Base-by-base conservation (phyloP, 257 asterid species). In the Nyctanthes arbortristis region DNA sequence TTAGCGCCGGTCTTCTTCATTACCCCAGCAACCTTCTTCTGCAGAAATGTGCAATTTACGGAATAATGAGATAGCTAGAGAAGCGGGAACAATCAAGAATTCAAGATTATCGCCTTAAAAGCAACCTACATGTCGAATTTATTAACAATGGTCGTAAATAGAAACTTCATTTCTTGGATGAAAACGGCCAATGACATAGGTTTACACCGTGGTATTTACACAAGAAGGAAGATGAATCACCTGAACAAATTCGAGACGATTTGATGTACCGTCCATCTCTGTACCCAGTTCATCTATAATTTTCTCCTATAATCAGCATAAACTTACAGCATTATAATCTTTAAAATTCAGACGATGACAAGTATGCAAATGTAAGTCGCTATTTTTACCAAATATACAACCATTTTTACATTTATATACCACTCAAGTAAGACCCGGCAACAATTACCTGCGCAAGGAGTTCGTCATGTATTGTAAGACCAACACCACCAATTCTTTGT, bases 161-260 rank as follows among this genome's bases (percentile, higher is more conserved):
- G 10, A 60, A n/a, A n/a, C n/a, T n/a, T n/a, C n/a, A n/a, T n/a
- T n/a, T n/a, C n/a, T n/a, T n/a, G n/a, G n/a, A n/a, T n/a, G n/a
- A n/a, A n/a, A n/a, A n/a, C n/a, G n/a, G n/a, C n/a, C n/a, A n/a
- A n/a, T n/a, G n/a, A n/a, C n/a, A n/a, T n/a, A n/a, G n/a, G n/a
- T n/a, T n/a, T n/a, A n/a, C n/a, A n/a, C n/a, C 37, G 14, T 8
- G 52, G 61, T 65, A 47, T 27, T 69, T 49, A 14, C 5, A 11
- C n/a, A n/a, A n/a, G 63, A 59, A 45, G 5, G 7, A 31, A 49
- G 31, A 16, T 29, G 12, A 39, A 28, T 74, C 61, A 91, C 99
- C 99, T 94, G 97, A 80, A 94, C 97, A 75, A 94, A 94, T 62
- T 94, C 99, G 27, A 94, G 99, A 71, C 99, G 97, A 63, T 85